Base-by-base conservation (phyloP, 2,329 filamentous ascomycete species). In the Trichoderma atrobrunneum region DNA sequence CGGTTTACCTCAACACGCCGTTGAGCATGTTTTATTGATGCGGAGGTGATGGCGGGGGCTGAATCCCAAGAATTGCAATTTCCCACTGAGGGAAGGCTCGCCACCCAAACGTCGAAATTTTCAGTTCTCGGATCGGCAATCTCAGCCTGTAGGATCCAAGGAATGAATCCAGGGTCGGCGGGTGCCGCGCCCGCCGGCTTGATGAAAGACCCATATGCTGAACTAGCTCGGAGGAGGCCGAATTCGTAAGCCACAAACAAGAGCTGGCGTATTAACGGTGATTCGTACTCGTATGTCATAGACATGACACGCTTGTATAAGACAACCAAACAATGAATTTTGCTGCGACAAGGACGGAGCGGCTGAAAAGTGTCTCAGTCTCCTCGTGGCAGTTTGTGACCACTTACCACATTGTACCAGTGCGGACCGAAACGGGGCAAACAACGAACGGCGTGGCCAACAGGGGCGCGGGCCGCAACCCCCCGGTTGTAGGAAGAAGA, bases 151-250 rank as follows among this genome's bases (percentile, higher is more conserved):
- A 65, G 43, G 43, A 30, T n/a, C 24, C 12, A 16, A 66, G 43
- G 24, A 3, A 65, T 5, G 28, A 30, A 24, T 11, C 43, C n/a
- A 66, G 43, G 26, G 11, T 24, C 48, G 48, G 48, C 48, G 64
- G 64, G 51, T 26, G 32, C 57, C 30, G 57, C 62, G 43, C 39
- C 16, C 62, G 62, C 62, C 43, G 26, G 16, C 11, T 51, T n/a
- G 26, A 32, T n/a, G 14, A 57, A 30, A 32, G 51, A 7, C 63
- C 30, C 48, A 54, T 36, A 21, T 6, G 24, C 61, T 64, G 61
- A 64, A 21, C 64, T 67, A 67, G 51, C 24, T 59, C 64, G 64
- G 64, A 67, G 64, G 32, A 67, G 32, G 54, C 51, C 64, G 64
- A 67, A 24, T 30, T 67, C 26, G 24, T 67, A 16, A 14, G 24